Evolutionary conservation across 208 protist species (phyloP).

Genomic region (Tetramitus jugosus): DNA sequence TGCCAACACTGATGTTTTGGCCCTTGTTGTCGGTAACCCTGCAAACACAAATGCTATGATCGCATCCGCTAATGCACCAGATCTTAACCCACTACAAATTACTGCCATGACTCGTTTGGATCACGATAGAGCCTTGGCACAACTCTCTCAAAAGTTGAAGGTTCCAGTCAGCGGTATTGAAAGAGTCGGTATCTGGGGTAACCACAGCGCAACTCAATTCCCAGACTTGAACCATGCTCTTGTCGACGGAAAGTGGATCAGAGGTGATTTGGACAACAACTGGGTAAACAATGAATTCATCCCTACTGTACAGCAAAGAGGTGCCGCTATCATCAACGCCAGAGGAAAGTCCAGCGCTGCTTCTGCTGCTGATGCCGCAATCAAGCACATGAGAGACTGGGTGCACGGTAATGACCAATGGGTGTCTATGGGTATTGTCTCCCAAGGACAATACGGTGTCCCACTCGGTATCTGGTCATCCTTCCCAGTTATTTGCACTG

Average conservation of each 20-base stretch:
- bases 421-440: slow-evolving; percentile 84
- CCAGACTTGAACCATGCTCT: slow-evolving; percentile 73
- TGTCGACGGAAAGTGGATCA: slow-evolving; percentile 52
- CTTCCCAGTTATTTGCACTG: slow-evolving; percentile 70
- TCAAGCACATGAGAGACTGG: slow-evolving; percentile 21
- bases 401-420: not conserved
- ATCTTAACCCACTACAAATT: slow-evolving; percentile 71
- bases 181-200: slow-evolving; percentile 90
- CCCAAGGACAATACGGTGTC: slow-evolving; percentile 71
- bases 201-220: slow-evolving; percentile 83
- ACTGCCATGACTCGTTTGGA: slow-evolving; percentile 89
- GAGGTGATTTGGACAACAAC: slow-evolving; percentile 46
- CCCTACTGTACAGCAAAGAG: slow-evolving; percentile 72
- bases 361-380: slow-evolving; percentile 64
- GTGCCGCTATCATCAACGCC: slow-evolving; percentile 73
- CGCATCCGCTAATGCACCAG: slow-evolving; percentile 50
- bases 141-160: slow-evolving; percentile 62
- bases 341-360: slow-evolving; percentile 72
- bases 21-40: slow-evolving; percentile 90
- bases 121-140: slow-evolving; percentile 81
- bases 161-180: slow-evolving; percentile 56
- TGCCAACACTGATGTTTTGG: slow-evolving; percentile 59
- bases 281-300: slow-evolving; percentile 64
- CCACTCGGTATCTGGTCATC: slow-evolving; percentile 79
- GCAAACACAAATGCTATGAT: slow-evolving; percentile 94